Evolutionary conservation across 73 alveolate species (phyloP), one percentile per base, ranked within the genome.

Genomic region (Stentor coeruleus): DNA sequence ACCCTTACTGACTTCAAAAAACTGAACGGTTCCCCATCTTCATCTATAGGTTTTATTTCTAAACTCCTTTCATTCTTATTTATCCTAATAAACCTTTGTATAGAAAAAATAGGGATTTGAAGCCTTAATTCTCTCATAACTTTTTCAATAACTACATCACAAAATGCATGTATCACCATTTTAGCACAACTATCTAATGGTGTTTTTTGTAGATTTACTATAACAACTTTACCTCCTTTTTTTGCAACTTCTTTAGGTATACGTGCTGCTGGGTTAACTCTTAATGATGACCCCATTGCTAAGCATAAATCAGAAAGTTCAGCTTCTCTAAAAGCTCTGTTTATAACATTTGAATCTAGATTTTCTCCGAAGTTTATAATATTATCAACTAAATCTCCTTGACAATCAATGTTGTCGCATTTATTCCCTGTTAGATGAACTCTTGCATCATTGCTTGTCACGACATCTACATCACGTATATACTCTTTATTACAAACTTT

Each of bases 231-330:
- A n/a, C 88, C 88, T 74, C 97, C 97, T 4, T 76, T 81, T 42
- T 82, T 75, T 28, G 86, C 83, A 4, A 94, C 82, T 28, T 89
- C 82, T 66, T 66, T 36, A 14, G 99, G 99, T 77, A 96, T 82
- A 87, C 84, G 88, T 35, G 98, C 98, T 83, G 98, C 98, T 35
- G 99, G 99, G n/a, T 93, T 86, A 14, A 96, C 99, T 93, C 96
- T 88, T 58, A 96, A 84, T 59, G 96, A 87, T 20, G 96, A 88
- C 31, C 99, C 99, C 97, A 96, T 90, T 33, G 89, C 93, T 30
- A 96, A 84, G 76, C 92, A 90, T 37, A 96, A 86, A 81, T 96
- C 99, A 55, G 97, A 93, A 73, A 81, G 87, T 38, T 81, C 66
- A 3, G 91, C 82, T 58, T 89, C 84, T 2, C 82, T 80, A 81